phyloP scores from a whole-genome alignment of 2,329 filamentous ascomycete species.

The Chaetomiaceae sp. region DNA sequence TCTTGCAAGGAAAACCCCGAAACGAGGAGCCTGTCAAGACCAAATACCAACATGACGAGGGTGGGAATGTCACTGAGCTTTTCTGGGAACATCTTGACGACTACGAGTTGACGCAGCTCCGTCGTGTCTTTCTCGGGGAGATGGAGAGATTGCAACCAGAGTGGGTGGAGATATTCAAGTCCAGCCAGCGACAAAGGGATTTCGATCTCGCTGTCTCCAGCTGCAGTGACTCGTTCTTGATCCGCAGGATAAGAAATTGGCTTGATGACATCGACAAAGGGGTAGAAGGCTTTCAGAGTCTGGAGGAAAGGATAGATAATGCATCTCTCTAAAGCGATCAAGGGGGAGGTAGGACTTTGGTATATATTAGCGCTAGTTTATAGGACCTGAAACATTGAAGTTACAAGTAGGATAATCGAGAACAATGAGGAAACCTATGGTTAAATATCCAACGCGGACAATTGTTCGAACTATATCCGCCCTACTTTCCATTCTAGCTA shows the following conservation, averaged over 20 bases:
- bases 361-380: too few relatives aligned
- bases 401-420: too few relatives aligned
- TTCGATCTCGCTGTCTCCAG: constrained; percentile 9
- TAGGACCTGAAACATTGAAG: too few relatives aligned
- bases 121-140: background rate
- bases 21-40: constrained; percentile 3
- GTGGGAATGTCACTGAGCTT: constrained; percentile 1
- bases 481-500: too few relatives aligned
- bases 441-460: too few relatives aligned
- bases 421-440: too few relatives aligned
- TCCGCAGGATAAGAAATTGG: background rate
- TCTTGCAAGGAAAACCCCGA: background rate
- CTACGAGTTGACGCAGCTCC: constrained; percentile 7
- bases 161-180: constrained; percentile 6
- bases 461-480: too few relatives aligned
- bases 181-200: constrained; percentile 5
- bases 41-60: background rate
- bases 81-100: constrained; percentile 6
- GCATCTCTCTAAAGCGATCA: background rate
- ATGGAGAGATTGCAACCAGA: background rate
- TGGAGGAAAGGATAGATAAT: constrained; percentile 7
- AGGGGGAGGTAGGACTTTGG: background rate
- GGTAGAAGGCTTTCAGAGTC: background rate
- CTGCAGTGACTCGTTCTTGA: constrained; percentile 4
- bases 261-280: constrained; percentile 5